Conservation (phyloP, 805 yeast species). For the Kurtzmaniella cleridarum region DNA sequence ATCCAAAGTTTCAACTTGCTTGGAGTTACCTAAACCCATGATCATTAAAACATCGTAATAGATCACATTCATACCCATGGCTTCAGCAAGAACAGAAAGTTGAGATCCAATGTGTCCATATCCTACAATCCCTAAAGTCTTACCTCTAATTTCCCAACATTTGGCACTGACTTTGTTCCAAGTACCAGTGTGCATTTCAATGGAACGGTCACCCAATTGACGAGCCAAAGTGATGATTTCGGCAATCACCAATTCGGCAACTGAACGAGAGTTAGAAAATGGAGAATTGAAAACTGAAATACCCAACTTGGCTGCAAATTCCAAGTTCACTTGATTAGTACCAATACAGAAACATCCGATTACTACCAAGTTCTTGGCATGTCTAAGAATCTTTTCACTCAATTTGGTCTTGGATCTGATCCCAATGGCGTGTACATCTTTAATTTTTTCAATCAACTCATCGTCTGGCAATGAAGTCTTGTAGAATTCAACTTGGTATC, state of each 20-base stretch:
- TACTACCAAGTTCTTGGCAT: constrained; percentile 84
- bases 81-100: constrained; percentile 92
- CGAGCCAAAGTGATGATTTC: constrained; percentile 92
- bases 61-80: constrained; percentile 94
- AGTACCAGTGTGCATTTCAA: constrained; percentile 91
- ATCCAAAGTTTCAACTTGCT: constrained; percentile 80
- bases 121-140: constrained; percentile 94
- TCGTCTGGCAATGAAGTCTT: constrained; percentile 87
- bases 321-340: constrained; percentile 94
- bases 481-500: constrained; percentile 94
- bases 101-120: constrained; percentile 99
- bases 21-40: constrained; percentile 96
- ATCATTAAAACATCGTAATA: constrained; percentile 90
- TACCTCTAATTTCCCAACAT: constrained; percentile 99
- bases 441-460: constrained; percentile 89
- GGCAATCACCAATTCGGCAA: constrained; percentile 94
- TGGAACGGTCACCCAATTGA: constrained; percentile 94
- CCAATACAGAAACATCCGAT: constrained; percentile 99
- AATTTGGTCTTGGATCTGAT: constrained; percentile 95
- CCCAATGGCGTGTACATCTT: constrained; percentile 93
- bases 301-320: constrained; percentile 87
- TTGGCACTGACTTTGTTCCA: constrained; percentile 95
- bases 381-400: constrained; percentile 69
- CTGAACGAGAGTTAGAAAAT: constrained; percentile 96
- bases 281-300: constrained; percentile 98